phyloP scores from a whole-genome alignment of 345 rosid species.

The Populus pruinosa region DNA sequence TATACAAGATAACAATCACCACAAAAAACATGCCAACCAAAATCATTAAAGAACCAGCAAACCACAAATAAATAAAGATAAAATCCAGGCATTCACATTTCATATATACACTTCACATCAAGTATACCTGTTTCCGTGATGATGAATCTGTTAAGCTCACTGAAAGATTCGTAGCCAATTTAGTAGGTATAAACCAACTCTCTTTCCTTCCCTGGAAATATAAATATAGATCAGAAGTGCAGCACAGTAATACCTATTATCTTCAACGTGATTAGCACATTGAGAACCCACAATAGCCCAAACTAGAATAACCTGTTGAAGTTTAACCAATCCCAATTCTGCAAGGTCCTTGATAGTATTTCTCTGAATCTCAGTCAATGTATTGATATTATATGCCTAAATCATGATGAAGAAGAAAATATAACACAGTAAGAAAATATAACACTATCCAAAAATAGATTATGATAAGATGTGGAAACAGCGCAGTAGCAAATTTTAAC shows the following conservation, averaged over 20 bases:
- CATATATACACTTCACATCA: not conserved
- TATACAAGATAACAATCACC: not conserved
- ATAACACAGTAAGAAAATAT: not conserved
- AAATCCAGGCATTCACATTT: not conserved
- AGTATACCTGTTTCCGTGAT: constrained; percentile 67
- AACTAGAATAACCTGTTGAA: constrained; percentile 70
- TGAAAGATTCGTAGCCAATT: constrained; percentile 83
- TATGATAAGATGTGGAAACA: no score
- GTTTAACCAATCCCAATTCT: constrained; percentile 93
- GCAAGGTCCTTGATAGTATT: constrained; percentile 77
- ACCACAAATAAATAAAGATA: not conserved
- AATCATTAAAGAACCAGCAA: not conserved
- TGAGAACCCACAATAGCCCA: not conserved
- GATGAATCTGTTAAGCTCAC: constrained; percentile 88
- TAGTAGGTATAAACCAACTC: constrained; percentile 95
- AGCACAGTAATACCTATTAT: constrained; percentile 1
- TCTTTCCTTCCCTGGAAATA: constrained; percentile 79
- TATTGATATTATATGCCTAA: constrained; percentile 81
- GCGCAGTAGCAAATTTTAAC: not conserved
- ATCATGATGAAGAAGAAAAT: constrained; percentile 12
- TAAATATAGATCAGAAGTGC: constrained; percentile 6
- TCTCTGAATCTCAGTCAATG: constrained; percentile 73
- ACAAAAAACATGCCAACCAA: not conserved
- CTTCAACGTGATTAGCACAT: not conserved
- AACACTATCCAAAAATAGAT: no score